Conservation (phyloP, 2,329 filamentous ascomycete species). For the Penicillium sp. region DNA sequence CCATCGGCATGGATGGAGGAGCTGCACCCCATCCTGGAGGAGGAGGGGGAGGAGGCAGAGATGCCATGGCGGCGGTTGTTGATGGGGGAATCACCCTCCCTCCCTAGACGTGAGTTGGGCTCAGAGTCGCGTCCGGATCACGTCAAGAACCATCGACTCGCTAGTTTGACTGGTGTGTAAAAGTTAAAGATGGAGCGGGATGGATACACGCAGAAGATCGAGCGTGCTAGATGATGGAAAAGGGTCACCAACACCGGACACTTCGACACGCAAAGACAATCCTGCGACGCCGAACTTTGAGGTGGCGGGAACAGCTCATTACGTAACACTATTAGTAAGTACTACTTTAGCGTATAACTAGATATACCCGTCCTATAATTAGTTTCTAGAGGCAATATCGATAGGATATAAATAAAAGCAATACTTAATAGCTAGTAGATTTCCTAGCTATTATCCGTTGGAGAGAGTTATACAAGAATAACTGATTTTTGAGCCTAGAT, state of each 20-base stretch:
- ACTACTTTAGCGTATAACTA: neutral
- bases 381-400: neutral
- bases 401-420: neutral
- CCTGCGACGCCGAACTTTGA: slow-evolving; percentile 29
- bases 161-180: neutral
- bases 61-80: slow-evolving; percentile 49
- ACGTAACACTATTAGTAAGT: neutral
- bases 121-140: slow-evolving; percentile 35
- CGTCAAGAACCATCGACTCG: slow-evolving; percentile 24
- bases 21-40: slow-evolving; percentile 61
- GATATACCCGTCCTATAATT: neutral
- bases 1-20: slow-evolving; percentile 50
- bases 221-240: slow-evolving; percentile 13
- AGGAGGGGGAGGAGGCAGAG: slow-evolving; percentile 61
- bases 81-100: slow-evolving; percentile 24
- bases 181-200: neutral
- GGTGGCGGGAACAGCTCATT: slow-evolving; percentile 30
- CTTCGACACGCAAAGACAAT: slow-evolving; percentile 24
- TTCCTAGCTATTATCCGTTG: neutral
- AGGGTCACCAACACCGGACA: slow-evolving; percentile 11
- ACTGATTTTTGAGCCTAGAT: neutral
- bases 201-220: neutral
- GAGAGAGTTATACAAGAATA: neutral
- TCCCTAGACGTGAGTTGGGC: slow-evolving; percentile 25
- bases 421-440: neutral